Evolutionary conservation across 2,329 filamentous ascomycete genomes (phyloP).

Genomic region (Ophiostoma fasciatum): DNA sequence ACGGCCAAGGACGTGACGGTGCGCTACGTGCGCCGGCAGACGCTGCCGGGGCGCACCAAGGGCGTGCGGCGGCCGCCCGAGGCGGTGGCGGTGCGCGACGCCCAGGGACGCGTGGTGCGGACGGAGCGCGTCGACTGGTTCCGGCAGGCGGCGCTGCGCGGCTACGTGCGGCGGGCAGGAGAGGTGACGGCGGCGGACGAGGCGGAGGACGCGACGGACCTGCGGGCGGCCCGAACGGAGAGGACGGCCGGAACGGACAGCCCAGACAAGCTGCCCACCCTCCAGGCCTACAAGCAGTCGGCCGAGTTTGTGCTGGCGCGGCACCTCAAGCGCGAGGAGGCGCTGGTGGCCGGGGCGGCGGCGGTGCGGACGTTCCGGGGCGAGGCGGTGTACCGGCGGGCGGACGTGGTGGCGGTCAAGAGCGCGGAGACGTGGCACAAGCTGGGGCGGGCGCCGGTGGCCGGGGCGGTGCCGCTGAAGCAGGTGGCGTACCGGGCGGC

Average conservation of each 20-base stretch:
- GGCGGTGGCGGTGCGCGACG: conserved; percentile 67
- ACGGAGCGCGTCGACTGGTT: conserved; percentile 85
- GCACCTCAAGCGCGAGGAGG: conserved; percentile 85
- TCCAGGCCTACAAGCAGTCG: conserved; percentile 80
- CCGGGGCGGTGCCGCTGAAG: conserved; percentile 65
- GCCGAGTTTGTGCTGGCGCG: conserved; percentile 73
- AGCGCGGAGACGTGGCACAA: conserved; percentile 97
- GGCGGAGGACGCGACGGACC: conserved; percentile 61
- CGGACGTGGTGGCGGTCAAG: conserved; percentile 73
- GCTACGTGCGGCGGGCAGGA: conserved; percentile 43
- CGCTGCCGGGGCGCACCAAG: conserved; percentile 81
- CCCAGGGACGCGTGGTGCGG: conserved; percentile 58
- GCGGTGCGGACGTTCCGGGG: conserved; percentile 57
- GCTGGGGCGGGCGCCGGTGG: conserved; percentile 64
- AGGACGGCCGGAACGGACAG: too few species aligned
- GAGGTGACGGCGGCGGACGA: conserved; percentile 58
- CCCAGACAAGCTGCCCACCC: conserved; percentile 59
- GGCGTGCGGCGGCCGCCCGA: conserved; percentile 64
- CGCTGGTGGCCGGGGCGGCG: conserved; percentile 52
- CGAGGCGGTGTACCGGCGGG: conserved; percentile 66
- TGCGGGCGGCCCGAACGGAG: conserved; percentile 58
- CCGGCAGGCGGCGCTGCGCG: conserved; percentile 52
- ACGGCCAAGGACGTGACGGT: conserved; percentile 92
- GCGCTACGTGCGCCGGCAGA: conserved; percentile 68
- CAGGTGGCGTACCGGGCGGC: conserved; percentile 81